A percentile compares a stretch with the other conserved stretches of the same genome.
Evolutionary conservation across 176 grass and related monocot genomes (phyloP).

Genomic region (Zizania latifolia): DNA sequence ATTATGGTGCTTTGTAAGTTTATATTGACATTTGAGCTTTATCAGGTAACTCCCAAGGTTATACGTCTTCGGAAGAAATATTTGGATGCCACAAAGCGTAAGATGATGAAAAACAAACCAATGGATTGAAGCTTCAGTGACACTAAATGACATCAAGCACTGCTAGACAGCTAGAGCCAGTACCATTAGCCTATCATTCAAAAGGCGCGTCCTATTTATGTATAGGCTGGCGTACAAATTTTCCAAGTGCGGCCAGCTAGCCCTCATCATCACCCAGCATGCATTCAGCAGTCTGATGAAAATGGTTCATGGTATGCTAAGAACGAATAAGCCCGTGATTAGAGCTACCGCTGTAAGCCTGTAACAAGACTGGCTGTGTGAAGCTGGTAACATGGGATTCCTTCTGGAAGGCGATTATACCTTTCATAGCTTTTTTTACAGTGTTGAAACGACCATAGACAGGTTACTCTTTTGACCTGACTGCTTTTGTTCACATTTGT

Average conservation of each 20-base stretch:
- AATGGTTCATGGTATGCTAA: neutral
- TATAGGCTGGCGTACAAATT: conserved; percentile 16
- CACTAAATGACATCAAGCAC: conserved; percentile 21
- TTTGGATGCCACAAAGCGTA: conserved; percentile 85
- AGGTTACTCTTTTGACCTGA: too few relatives aligned
- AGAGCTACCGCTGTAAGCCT: neutral
- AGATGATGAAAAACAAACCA: conserved; percentile 92
- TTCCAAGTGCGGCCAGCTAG: neutral
- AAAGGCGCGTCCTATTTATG: conserved; percentile 21
- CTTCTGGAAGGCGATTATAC: neutral
- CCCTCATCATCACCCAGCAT: neutral
- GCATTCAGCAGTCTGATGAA: neutral
- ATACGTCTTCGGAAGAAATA: conserved; percentile 90
- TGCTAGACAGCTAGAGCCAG: neutral
- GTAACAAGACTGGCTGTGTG: neutral
- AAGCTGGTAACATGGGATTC: neutral
- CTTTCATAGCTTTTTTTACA: neutral
- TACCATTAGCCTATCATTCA: conserved; percentile 12
- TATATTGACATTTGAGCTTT: conserved; percentile 21
- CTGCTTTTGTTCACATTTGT: too few relatives aligned
- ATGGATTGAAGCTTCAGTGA: conserved; percentile 39
- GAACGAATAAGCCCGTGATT: conserved; percentile 7
- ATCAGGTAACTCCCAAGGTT: conserved; percentile 88
- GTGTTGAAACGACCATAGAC: too few relatives aligned
- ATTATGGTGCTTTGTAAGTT: conserved; percentile 7